These are phyloP conservation scores for Glycine soja DNA, from an alignment of 306 rosid species.

Conservation along the genomic window DNA sequence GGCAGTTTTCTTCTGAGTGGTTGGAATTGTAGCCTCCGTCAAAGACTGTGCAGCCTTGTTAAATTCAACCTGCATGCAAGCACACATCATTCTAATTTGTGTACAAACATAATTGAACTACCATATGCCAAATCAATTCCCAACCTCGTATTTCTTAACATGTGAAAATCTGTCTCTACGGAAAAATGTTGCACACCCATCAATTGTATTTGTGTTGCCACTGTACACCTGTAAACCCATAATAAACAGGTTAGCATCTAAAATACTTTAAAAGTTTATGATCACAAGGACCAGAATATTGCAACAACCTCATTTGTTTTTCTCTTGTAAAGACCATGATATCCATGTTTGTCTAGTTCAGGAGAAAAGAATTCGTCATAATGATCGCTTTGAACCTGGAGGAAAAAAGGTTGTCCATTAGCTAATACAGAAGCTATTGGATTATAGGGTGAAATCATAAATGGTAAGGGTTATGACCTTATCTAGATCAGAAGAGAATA, in stretches of 20 bases:
- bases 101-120: slow-evolving; percentile 23
- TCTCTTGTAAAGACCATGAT: slow-evolving; percentile 84
- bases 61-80: slow-evolving; percentile 86
- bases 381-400: slow-evolving; percentile 95
- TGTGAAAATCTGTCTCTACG: slow-evolving; percentile 96
- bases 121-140: slow-evolving; percentile 35
- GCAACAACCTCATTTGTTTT: slow-evolving; percentile 85
- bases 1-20: slow-evolving; percentile 88
- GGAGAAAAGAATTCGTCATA: slow-evolving; percentile 88
- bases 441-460: slow-evolving; percentile 25
- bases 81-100: slow-evolving; percentile 29
- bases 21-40: slow-evolving; percentile 86
- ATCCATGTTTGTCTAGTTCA: slow-evolving; percentile 94
- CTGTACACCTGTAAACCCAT: slow-evolving; percentile 63
- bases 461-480: neutral
- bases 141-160: slow-evolving; percentile 96
- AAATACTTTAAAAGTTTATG: neutral
- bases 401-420: slow-evolving; percentile 29
- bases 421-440: slow-evolving; percentile 25
- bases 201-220: slow-evolving; percentile 71
- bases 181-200: slow-evolving; percentile 98
- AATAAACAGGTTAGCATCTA: slow-evolving; percentile 38
- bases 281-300: slow-evolving; percentile 30
- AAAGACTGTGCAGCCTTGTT: slow-evolving; percentile 98
- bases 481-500: neutral